These are phyloP conservation scores for Cutaneotrichosporon mucoides DNA, from an alignment of 1,284 basidiomycete species.

Conservation along the genomic window DNA sequence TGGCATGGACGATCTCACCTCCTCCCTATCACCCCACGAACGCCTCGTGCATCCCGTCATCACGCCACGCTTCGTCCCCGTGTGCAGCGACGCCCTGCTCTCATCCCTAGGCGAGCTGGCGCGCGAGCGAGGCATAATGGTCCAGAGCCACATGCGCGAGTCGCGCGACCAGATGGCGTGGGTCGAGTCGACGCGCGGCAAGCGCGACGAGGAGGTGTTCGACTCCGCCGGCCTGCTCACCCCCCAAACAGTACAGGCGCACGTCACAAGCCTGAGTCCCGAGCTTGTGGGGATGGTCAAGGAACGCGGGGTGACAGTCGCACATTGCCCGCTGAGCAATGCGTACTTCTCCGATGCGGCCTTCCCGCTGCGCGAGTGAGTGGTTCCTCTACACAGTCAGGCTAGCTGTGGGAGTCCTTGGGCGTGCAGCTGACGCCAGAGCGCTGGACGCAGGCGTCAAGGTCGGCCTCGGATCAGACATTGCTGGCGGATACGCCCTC, in stretches of 20 bases:
- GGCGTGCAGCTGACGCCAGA: constrained; percentile 12
- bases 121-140: constrained; percentile 50
- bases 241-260: constrained; percentile 67
- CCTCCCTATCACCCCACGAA: constrained; percentile 51
- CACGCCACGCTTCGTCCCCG: constrained; percentile 76
- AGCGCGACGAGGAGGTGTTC: constrained; percentile 68
- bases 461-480: constrained; percentile 75
- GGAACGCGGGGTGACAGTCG: constrained; percentile 59
- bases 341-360: constrained; percentile 72
- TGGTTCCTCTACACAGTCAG: no score
- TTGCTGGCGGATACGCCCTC: constrained; percentile 74
- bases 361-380: constrained; percentile 63
- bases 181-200: constrained; percentile 60
- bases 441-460: constrained; percentile 61
- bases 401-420: no score
- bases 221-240: constrained; percentile 58
- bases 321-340: constrained; percentile 81
- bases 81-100: constrained; percentile 66
- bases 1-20: constrained; percentile 52
- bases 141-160: constrained; percentile 76
- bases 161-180: constrained; percentile 66
- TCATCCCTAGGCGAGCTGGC: constrained; percentile 59
- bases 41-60: constrained; percentile 69
- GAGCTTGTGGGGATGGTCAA: constrained; percentile 57
- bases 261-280: constrained; percentile 68